Evolutionary conservation across 1,139 yeast species (phyloP).

Genomic region (Pichia terricola): DNA sequence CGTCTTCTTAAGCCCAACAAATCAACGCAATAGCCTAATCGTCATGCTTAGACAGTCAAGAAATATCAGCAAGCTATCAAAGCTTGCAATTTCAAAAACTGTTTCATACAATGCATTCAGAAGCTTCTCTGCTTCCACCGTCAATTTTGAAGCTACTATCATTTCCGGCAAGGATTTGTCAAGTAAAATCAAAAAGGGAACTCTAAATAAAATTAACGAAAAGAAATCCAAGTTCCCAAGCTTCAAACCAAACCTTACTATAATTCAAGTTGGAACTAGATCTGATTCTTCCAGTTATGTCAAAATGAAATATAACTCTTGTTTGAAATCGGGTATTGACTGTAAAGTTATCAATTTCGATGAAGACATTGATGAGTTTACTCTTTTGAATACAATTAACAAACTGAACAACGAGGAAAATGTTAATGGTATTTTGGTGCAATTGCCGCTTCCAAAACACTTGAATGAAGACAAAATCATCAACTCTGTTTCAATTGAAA

Average conservation of each 20-base stretch:
- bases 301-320: slow-evolving; percentile 89
- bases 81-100: neutral
- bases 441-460: slow-evolving; percentile 81
- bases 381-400: slow-evolving; percentile 50
- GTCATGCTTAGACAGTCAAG: too few relatives aligned
- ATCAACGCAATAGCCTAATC: too few relatives aligned
- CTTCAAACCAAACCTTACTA: slow-evolving; percentile 71
- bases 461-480: slow-evolving; percentile 74
- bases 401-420: slow-evolving; percentile 54
- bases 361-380: slow-evolving; percentile 47
- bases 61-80: too few relatives aligned
- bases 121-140: too few relatives aligned
- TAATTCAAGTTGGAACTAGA: slow-evolving; percentile 83
- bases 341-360: slow-evolving; percentile 64
- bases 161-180: slow-evolving; percentile 24
- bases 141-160: slow-evolving; percentile 17
- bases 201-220: slow-evolving; percentile 38
- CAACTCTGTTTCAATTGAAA: slow-evolving; percentile 56
- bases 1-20: too few relatives aligned
- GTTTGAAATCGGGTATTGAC: slow-evolving; percentile 68
- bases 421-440: slow-evolving; percentile 86
- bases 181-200: slow-evolving; percentile 18
- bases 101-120: neutral
- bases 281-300: slow-evolving; percentile 94
- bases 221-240: slow-evolving; percentile 46